These are phyloP conservation scores for Zygoascus bituminiphila DNA, from an alignment of 805 yeast species.

Conservation along the genomic window DNA sequence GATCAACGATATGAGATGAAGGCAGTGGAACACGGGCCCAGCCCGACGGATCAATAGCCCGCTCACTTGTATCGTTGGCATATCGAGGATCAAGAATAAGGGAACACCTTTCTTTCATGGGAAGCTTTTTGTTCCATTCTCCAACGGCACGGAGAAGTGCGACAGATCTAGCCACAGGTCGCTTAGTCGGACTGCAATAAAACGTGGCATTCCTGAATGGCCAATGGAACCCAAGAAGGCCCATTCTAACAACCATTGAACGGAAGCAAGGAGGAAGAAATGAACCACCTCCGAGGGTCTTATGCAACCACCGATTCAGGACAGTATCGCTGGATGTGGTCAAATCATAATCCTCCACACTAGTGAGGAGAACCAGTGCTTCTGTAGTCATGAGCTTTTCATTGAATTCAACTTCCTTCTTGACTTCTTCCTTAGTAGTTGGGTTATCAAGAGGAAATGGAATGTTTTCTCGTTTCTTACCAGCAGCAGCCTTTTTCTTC, in stretches of 20 bases:
- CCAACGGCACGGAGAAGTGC: slow-evolving; percentile 34
- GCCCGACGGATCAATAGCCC: slow-evolving; percentile 32
- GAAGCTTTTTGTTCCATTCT: slow-evolving; percentile 29
- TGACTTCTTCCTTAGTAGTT: slow-evolving; percentile 21
- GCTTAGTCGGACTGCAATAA: slow-evolving; percentile 32
- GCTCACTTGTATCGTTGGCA: slow-evolving; percentile 28
- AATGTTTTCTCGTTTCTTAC: slow-evolving; percentile 13
- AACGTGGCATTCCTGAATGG: slow-evolving; percentile 37
- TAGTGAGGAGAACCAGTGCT: slow-evolving; percentile 34
- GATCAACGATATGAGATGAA: slow-evolving; percentile 35
- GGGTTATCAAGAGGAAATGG: slow-evolving; percentile 16
- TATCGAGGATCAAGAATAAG: slow-evolving; percentile 35
- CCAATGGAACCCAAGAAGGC: slow-evolving; percentile 39
- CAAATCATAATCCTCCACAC: slow-evolving; percentile 33
- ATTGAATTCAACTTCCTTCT: slow-evolving; percentile 27
- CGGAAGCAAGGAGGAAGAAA: slow-evolving; percentile 14
- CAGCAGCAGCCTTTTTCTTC: slow-evolving; percentile 21
- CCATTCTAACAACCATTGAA: slow-evolving; percentile 33
- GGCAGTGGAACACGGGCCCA: slow-evolving; percentile 33
- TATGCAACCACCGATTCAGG: slow-evolving; percentile 22
- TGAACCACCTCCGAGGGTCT: slow-evolving; percentile 29
- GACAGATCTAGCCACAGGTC: slow-evolving; percentile 36
- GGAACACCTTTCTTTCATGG: slow-evolving; percentile 27
- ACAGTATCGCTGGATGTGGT: slow-evolving; percentile 25
- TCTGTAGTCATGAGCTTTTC: slow-evolving; percentile 33